Percentiles rank a stretch among this genome's conserved stretches.
phyloP scores from a whole-genome alignment of 768 basidiomycete species.

The Agaricus subrufescens region DNA sequence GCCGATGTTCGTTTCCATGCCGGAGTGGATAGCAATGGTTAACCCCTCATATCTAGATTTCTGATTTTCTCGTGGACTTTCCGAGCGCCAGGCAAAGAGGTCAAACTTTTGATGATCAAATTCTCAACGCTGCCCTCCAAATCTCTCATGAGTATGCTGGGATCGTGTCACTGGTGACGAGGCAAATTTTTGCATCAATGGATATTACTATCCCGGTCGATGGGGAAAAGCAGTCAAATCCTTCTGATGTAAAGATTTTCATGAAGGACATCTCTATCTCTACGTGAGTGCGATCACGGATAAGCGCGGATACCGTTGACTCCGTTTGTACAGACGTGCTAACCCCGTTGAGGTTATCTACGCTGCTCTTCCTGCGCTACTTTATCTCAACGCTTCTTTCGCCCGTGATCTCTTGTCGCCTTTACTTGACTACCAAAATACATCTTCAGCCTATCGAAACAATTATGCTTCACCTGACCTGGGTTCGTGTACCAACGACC shows the following conservation, averaged over 20 bases:
- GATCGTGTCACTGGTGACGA: constrained; percentile 35
- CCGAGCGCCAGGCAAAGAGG: constrained; percentile 30
- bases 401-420: constrained; percentile 41
- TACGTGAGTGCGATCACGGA: constrained; percentile 22
- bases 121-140: constrained; percentile 29
- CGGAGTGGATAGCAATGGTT: no score
- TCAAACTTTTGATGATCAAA: constrained; percentile 30
- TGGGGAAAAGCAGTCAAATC: constrained; percentile 23
- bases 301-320: background rate
- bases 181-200: constrained; percentile 40
- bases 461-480: constrained; percentile 26
- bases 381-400: constrained; percentile 37
- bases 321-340: constrained; percentile 18
- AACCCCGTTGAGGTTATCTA: constrained; percentile 45
- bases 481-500: constrained; percentile 19
- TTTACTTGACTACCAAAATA: constrained; percentile 42
- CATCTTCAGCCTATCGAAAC: constrained; percentile 15
- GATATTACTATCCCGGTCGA: constrained; percentile 38
- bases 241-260: constrained; percentile 38
- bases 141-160: constrained; percentile 37
- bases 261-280: constrained; percentile 43
- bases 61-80: constrained; percentile 37
- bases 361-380: constrained; percentile 36
- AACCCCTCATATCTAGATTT: constrained; percentile 24
- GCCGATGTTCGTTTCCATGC: no score